Conservation (phyloP, 768 basidiomycete species). For the Butyriboletus loyo region DNA sequence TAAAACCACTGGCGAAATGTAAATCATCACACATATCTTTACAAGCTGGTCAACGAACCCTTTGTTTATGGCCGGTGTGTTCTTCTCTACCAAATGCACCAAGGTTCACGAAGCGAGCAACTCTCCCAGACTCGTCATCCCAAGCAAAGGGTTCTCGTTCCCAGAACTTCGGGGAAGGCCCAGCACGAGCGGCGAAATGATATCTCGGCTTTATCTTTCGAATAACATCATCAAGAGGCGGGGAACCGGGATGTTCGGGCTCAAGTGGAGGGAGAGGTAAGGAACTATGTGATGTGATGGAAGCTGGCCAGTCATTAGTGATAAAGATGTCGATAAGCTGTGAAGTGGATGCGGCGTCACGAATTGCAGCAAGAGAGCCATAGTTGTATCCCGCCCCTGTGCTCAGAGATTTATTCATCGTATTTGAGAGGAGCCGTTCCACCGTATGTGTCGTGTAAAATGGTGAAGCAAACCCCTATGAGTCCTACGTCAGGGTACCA, state of each 20-base stretch:
- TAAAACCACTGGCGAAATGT: slow-evolving; percentile 81
- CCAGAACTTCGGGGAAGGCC: slow-evolving; percentile 80
- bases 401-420: slow-evolving; percentile 48
- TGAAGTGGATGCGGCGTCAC: slow-evolving; percentile 55
- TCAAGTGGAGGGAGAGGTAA: slow-evolving; percentile 45
- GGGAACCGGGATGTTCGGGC: slow-evolving; percentile 43
- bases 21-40: slow-evolving; percentile 3
- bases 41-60: slow-evolving; percentile 50
- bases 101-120: slow-evolving; percentile 76
- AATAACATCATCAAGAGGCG: slow-evolving; percentile 63
- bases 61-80: slow-evolving; percentile 68
- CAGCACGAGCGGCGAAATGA: slow-evolving; percentile 71
- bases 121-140: slow-evolving; percentile 65
- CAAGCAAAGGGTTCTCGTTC: slow-evolving; percentile 91
- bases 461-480: slow-evolving; percentile 72
- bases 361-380: slow-evolving; percentile 65
- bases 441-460: slow-evolving; percentile 69
- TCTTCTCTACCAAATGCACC: slow-evolving; percentile 79
- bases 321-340: slow-evolving; percentile 79
- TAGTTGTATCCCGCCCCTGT: slow-evolving; percentile 49
- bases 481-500: slow-evolving; percentile 1
- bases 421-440: slow-evolving; percentile 70
- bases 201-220: slow-evolving; percentile 77
- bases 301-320: slow-evolving; percentile 72
- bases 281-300: slow-evolving; percentile 59